Base-by-base conservation (phyloP, 75 land plant species). In the Selaginella tamariscina region DNA sequence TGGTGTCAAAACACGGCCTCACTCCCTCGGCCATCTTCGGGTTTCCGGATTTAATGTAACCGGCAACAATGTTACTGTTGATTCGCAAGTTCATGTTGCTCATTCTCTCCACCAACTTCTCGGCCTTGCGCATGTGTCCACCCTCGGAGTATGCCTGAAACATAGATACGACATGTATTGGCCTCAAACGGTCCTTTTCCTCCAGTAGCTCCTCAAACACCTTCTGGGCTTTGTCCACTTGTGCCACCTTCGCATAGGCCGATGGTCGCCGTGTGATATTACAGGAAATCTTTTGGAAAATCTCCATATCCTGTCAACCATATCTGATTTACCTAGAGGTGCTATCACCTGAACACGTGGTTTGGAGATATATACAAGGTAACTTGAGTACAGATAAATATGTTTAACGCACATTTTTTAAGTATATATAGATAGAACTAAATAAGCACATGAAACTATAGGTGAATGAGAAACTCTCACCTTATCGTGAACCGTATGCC, bases 41-140 rank as follows among this genome's bases (percentile, higher is more conserved):
- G 8, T 23, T 59, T 8, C 62, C 62, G 8, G 62, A 21, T 8
- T 59, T 59, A 2, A 23, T 59, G 26, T 59, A 59, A 2, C 62
- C 23, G 18, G 26, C 23, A 23, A 59, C 26, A 8, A 59, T 2
- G 27, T 2, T 5, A 27, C n/a, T 59, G 21, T 26, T 59, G 21
- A 27, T 21, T 2, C 21, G 21, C 23, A 8, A 5, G 62, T 59
- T 26, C n/a, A 2, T n/a, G 8, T 26, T 2, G 8, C 23, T 2
- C 18, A 59, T 59, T 59, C 26, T 26, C 62, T 59, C 24, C 18
- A 59, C 8, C 23, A 59, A 23, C 62, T 59, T 59, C 21, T 59
- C 62, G 26, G 62, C 62, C 62, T 59, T 26, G 2, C 26, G n/a
- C 26, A 27, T 59, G 8, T 23, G 18, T 2, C 62, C 62, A 59